A percentile compares a stretch with the other conserved stretches of the same genome.
Conservation (phyloP, 495 filamentous ascomycete genomes). For the Sordaria brevicollis region DNA sequence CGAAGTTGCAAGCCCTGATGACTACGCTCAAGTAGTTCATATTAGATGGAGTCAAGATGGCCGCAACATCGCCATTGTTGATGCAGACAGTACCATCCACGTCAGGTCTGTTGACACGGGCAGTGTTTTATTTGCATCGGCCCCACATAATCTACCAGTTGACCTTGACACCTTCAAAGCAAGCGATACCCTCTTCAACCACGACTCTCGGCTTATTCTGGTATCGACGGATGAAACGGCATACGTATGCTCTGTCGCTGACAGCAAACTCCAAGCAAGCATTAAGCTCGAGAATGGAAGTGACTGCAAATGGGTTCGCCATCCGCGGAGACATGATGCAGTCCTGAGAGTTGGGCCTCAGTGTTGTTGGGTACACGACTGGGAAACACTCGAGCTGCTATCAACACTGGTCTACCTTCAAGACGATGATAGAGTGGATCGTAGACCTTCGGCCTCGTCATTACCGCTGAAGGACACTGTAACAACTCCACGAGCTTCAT, state of each 20-base stretch:
- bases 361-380: neutral
- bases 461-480: neutral
- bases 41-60: neutral
- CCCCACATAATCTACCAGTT: neutral
- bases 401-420: neutral
- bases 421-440: neutral
- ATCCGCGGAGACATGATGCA: neutral
- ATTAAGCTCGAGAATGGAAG: neutral
- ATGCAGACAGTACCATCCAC: neutral
- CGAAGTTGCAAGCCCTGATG: neutral
- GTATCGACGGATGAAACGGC: neutral
- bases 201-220: neutral
- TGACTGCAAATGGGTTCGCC: neutral
- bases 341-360: neutral
- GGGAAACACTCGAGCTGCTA: neutral
- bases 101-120: neutral
- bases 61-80: neutral
- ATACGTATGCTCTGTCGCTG: neutral
- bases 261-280: neutral
- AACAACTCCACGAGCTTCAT: neutral
- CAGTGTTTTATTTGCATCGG: neutral
- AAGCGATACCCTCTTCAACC: neutral
- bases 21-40: neutral
- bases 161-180: neutral
- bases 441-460: neutral